Evolutionary conservation across 345 rosid species (phyloP).

Genomic region (Corymbia maculata): DNA sequence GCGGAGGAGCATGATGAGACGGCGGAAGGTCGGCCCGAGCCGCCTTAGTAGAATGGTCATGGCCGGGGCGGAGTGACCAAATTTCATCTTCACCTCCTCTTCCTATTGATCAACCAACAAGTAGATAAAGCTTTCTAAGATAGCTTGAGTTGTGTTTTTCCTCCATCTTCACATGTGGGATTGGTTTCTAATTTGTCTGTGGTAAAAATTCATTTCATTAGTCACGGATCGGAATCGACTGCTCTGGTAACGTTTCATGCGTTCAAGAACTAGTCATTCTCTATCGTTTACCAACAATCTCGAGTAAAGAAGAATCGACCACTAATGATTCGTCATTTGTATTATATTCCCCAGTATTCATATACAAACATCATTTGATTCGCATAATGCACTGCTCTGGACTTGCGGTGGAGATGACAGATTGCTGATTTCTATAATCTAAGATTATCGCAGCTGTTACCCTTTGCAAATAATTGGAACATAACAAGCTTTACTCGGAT

Average conservation of each 20-base stretch:
- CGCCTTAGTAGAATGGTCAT: constrained; percentile 73
- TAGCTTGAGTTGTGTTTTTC: neutral
- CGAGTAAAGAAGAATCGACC: neutral
- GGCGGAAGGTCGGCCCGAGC: constrained; percentile 85
- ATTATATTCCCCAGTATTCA: neutral
- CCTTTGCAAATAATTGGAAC: neutral
- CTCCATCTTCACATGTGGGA: neutral
- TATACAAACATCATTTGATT: neutral
- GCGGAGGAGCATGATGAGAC: constrained; percentile 49
- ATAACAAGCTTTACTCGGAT: neutral
- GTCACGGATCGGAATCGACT: neutral
- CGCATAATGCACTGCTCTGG: neutral
- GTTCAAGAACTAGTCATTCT: neutral
- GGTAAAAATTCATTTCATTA: neutral
- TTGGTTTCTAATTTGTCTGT: neutral
- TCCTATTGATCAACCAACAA: neutral
- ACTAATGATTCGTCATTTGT: neutral
- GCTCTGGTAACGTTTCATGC: neutral
- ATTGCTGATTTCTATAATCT: neutral
- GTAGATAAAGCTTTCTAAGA: neutral
- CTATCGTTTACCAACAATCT: neutral
- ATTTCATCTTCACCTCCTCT: neutral
- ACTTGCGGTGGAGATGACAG: neutral
- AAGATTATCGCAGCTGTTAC: neutral
- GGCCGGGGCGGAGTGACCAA: constrained; percentile 15